phyloP scores from a whole-genome alignment of 2,329 filamentous ascomycete genomes.

The Magnaporthiopsis rhizophila region DNA sequence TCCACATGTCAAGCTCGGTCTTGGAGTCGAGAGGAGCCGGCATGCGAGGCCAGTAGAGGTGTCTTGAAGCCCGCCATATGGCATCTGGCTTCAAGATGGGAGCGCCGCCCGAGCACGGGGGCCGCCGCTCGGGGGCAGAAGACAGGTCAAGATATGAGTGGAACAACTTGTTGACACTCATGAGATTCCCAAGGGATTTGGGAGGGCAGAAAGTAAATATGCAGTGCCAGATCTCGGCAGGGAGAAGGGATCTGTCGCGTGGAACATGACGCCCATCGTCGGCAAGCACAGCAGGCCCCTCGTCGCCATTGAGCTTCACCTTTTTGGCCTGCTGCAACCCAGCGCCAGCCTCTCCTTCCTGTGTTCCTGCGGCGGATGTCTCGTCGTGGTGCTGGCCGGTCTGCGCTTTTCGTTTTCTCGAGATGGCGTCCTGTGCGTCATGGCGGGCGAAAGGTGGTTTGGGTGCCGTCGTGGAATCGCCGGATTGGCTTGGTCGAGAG shows the following conservation, averaged over 20 bases:
- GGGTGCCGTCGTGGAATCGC: neutral
- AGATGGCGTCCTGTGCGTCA: conserved; percentile 16
- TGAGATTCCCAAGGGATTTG: conserved; percentile 53
- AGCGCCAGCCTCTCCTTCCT: conserved; percentile 6
- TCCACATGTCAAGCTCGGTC: conserved; percentile 71
- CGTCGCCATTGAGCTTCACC: conserved; percentile 17
- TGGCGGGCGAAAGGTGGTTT: conserved; percentile 11
- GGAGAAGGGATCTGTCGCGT: conserved; percentile 30
- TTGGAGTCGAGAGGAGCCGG: conserved; percentile 58
- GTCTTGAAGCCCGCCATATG: conserved; percentile 65
- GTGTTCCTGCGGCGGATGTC: neutral
- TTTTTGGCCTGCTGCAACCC: conserved; percentile 17
- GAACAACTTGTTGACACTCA: conserved; percentile 61
- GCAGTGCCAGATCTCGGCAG: conserved; percentile 60
- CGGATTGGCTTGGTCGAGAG: neutral
- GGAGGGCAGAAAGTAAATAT: conserved; percentile 62
- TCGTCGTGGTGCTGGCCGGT: conserved; percentile 4
- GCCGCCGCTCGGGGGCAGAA: conserved; percentile 7
- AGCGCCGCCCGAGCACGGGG: neutral
- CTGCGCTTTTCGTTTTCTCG: conserved; percentile 21
- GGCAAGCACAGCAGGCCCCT: neutral
- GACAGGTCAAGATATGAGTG: conserved; percentile 46
- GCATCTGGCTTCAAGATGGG: conserved; percentile 45
- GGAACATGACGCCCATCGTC: conserved; percentile 3
- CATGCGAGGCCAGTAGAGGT: conserved; percentile 56